Conservation (phyloP, 306 rosid species). For the Casuarina cunninghamiana region DNA sequence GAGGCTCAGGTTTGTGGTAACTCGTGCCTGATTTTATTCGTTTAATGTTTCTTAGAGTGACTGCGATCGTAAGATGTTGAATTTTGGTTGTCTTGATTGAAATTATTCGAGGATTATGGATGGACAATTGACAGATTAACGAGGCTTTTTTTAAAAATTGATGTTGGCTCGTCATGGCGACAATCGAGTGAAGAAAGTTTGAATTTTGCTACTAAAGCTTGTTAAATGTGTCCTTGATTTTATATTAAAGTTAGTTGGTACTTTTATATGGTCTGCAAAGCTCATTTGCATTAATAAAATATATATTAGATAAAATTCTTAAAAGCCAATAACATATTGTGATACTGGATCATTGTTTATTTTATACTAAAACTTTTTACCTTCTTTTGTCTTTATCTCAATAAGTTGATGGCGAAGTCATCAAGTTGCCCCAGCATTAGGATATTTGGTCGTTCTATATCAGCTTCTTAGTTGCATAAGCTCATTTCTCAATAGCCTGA, state of each 20-base stretch:
- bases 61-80: background rate
- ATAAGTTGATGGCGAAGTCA: background rate
- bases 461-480: background rate
- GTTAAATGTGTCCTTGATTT: background rate
- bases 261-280: background rate
- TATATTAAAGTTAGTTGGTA: background rate
- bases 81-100: background rate
- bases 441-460: background rate
- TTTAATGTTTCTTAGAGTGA: background rate
- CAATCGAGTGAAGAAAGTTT: background rate
- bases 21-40: background rate
- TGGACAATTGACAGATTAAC: background rate
- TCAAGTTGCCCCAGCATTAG: background rate
- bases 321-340: background rate
- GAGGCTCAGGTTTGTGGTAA: constrained; percentile 80
- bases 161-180: background rate
- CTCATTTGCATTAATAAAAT: background rate
- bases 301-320: background rate
- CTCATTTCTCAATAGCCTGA: background rate
- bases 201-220: background rate
- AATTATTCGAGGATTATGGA: background rate
- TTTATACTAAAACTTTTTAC: background rate
- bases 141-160: background rate
- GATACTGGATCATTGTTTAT: background rate
- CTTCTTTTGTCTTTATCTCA: background rate